A percentile compares a stretch with the other conserved stretches of the same genome.
phyloP scores from a whole-genome alignment of 257 asterid genomes.

The Solanum chaucha region DNA sequence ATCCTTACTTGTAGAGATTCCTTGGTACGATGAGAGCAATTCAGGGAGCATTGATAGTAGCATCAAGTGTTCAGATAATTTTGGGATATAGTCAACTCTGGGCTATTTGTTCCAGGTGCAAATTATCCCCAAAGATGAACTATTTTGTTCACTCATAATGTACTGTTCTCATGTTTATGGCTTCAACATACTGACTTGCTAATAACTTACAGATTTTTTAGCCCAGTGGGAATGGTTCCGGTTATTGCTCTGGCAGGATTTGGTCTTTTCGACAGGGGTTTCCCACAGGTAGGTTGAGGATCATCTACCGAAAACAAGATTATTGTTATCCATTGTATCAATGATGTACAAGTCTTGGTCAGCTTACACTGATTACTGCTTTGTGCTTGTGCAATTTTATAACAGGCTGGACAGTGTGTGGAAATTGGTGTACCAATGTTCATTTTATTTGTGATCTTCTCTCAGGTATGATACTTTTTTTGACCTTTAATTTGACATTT shows the following conservation, averaged over 20 bases:
- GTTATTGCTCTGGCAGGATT: conserved; percentile 82
- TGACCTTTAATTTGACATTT: not conserved
- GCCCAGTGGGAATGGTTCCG: conserved; percentile 98
- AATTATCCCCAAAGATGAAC: not conserved
- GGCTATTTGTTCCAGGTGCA: conserved; percentile 94
- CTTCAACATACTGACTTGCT: not conserved
- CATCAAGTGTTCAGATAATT: conserved; percentile 93
- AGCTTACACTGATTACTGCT: not conserved
- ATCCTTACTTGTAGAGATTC: conserved; percentile 51
- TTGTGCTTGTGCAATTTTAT: not conserved
- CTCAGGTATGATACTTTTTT: conserved; percentile 45
- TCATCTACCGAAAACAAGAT: not conserved
- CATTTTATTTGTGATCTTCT: conserved; percentile 72
- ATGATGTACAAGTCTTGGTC: not conserved
- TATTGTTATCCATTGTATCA: not conserved
- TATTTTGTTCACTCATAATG: not conserved
- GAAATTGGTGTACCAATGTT: conserved; percentile 94
- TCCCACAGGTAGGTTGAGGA: conserved; percentile 61
- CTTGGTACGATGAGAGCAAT: conserved; percentile 74
- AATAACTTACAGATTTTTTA: conserved; percentile 61
- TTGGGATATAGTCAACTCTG: conserved; percentile 94
- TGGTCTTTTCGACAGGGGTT: conserved; percentile 87
- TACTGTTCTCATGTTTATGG: not conserved
- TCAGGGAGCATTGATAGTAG: conserved; percentile 90
- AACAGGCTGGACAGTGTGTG: conserved; percentile 82